Evolutionary conservation across 2,329 filamentous ascomycete genomes (phyloP).

Genomic region (Parasarocladium wereldwijsianum): DNA sequence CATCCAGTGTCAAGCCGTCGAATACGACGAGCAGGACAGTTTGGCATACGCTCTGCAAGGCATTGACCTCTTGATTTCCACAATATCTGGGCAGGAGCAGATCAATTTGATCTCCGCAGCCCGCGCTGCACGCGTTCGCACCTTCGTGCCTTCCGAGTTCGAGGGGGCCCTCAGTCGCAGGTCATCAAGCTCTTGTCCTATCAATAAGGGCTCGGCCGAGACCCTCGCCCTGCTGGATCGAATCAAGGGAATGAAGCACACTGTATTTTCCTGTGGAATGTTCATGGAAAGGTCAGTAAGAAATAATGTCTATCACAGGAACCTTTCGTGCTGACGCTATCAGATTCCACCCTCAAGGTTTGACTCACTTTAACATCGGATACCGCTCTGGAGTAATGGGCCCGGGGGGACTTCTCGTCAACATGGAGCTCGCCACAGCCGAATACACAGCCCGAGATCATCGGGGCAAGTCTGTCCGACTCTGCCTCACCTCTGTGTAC

Average conservation of each 20-base stretch:
- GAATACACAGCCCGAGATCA: slow-evolving; percentile 43
- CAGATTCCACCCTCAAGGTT: slow-evolving; percentile 49
- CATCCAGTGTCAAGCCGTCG: slow-evolving; percentile 54
- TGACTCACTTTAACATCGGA: slow-evolving; percentile 43
- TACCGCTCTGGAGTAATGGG: slow-evolving; percentile 33
- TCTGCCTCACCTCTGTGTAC: slow-evolving; percentile 54
- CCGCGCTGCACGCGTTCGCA: slow-evolving; percentile 44
- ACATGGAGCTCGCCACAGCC: slow-evolving; percentile 41
- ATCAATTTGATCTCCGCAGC: slow-evolving; percentile 61
- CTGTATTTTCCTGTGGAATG: slow-evolving; percentile 58
- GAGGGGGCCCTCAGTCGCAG: slow-evolving; percentile 47
- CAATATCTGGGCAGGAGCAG: slow-evolving; percentile 50
- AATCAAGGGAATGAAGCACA: slow-evolving; percentile 44
- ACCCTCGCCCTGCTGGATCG: slow-evolving; percentile 34
- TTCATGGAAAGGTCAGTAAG: slow-evolving; percentile 54
- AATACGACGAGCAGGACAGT: slow-evolving; percentile 44
- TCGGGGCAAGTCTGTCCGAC: slow-evolving; percentile 31
- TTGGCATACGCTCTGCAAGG: slow-evolving; percentile 55
- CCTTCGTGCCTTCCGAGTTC: slow-evolving; percentile 65
- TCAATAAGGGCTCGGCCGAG: neutral
- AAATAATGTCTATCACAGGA: neutral
- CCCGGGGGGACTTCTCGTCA: slow-evolving; percentile 51
- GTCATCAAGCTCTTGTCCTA: slow-evolving; percentile 16
- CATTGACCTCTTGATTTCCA: slow-evolving; percentile 62
- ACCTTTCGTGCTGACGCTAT: neutral